Evolutionary conservation across 2,329 filamentous ascomycete genomes (phyloP).

Genomic region (Verticillium isaacii): DNA sequence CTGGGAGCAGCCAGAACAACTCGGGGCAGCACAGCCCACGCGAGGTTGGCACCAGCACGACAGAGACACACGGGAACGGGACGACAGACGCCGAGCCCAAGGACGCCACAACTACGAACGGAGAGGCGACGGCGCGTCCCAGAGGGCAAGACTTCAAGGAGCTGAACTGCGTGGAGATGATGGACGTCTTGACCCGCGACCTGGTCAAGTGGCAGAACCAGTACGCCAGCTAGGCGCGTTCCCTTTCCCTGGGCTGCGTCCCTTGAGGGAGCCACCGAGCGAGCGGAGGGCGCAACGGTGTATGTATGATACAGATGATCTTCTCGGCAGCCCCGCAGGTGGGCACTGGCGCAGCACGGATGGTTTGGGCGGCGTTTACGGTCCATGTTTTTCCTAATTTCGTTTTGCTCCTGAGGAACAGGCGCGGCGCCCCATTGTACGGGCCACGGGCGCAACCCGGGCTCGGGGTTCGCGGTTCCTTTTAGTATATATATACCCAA

Average conservation of each 20-base stretch:
- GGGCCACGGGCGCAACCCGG: not conserved
- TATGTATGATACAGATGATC: not conserved
- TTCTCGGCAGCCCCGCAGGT: not conserved
- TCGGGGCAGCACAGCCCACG: constrained; percentile 17
- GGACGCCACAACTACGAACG: constrained; percentile 1
- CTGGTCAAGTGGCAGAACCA: constrained; percentile 82
- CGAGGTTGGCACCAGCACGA: constrained; percentile 15
- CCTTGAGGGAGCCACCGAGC: not conserved
- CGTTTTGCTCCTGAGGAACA: not conserved
- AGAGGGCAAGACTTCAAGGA: constrained; percentile 53
- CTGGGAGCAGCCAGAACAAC: constrained; percentile 26
- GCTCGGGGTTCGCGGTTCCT: not conserved
- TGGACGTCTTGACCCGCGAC: constrained; percentile 77
- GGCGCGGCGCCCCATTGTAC: not conserved
- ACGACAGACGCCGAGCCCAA: constrained; percentile 14
- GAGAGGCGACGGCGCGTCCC: constrained; percentile 5
- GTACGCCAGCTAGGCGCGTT: constrained; percentile 33
- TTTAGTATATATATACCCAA: not conserved
- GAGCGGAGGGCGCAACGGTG: not conserved
- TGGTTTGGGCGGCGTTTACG: not conserved
- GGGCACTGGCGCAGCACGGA: not conserved
- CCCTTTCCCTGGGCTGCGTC: not conserved
- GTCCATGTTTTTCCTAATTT: not conserved
- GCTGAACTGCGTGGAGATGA: constrained; percentile 80
- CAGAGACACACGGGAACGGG: constrained; percentile 9